Conservation (phyloP, 2,329 filamentous ascomycete genomes). For the Clonostachys solani region DNA sequence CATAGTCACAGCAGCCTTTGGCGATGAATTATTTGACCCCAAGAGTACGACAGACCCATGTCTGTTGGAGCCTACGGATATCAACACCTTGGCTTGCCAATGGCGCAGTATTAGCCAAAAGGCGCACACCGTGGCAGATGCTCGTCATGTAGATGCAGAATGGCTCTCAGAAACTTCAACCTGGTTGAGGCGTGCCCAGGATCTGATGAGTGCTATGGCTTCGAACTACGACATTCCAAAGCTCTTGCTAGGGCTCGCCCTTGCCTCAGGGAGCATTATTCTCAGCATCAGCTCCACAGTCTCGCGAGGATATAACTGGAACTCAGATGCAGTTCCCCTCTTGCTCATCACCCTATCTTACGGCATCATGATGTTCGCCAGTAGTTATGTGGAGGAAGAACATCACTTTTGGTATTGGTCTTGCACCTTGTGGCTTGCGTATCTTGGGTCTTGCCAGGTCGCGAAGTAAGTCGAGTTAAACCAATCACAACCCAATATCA, state of each 20-base stretch:
- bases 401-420: conserved; percentile 99
- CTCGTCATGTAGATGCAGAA: conserved; percentile 20
- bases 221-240: conserved; percentile 81
- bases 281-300: conserved; percentile 6
- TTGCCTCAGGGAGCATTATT: conserved; percentile 18
- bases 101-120: conserved; percentile 45
- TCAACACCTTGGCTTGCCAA: conserved; percentile 62
- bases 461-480: conserved; percentile 24
- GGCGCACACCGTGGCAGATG: conserved; percentile 12
- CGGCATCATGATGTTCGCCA: conserved; percentile 91
- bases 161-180: conserved; percentile 39
- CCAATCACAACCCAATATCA: background rate
- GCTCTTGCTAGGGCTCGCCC: conserved; percentile 42
- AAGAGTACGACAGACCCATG: conserved; percentile 27
- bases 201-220: conserved; percentile 80
- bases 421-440: conserved; percentile 63
- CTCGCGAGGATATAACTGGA: conserved; percentile 4
- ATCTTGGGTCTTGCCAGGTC: conserved; percentile 44
- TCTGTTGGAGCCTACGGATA: conserved; percentile 24
- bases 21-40: conserved; percentile 34
- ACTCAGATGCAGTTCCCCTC: conserved; percentile 32
- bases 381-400: conserved; percentile 96
- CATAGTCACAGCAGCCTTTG: conserved; percentile 72
- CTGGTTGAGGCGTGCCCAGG: conserved; percentile 72
- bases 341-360: conserved; percentile 57